Evolutionary conservation across 345 rosid species (phyloP).

Genomic region (Draba incana): DNA sequence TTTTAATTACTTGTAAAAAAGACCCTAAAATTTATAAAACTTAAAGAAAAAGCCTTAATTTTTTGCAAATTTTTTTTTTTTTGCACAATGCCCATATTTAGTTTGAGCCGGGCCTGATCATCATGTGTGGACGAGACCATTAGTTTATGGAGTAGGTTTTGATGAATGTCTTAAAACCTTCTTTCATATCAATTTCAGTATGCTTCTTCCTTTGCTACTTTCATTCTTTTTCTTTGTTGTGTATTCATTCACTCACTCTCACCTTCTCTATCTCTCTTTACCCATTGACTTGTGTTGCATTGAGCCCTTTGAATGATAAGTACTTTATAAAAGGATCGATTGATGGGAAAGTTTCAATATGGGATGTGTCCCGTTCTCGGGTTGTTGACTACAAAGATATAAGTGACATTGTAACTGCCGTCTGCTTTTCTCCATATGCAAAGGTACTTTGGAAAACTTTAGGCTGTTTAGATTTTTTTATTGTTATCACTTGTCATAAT

Average conservation of each 20-base stretch:
- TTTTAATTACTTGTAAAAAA: too few relatives aligned
- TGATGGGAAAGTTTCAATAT: constrained; percentile 78
- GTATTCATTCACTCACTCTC: constrained; percentile 4
- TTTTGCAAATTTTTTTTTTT: too few relatives aligned
- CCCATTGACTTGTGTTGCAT: constrained; percentile 67
- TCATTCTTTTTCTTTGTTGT: not conserved
- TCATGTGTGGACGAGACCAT: constrained; percentile 67
- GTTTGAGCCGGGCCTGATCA: too few relatives aligned
- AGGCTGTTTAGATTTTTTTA: too few relatives aligned
- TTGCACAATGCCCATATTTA: too few relatives aligned
- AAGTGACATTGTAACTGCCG: constrained; percentile 74
- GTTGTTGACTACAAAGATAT: constrained; percentile 65
- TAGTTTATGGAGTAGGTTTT: constrained; percentile 63
- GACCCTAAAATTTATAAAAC: too few relatives aligned
- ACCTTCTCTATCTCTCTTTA: not conserved
- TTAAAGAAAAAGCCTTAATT: too few relatives aligned
- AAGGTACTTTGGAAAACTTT: too few relatives aligned
- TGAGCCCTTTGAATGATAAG: constrained; percentile 61
- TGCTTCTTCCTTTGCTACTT: constrained; percentile 13
- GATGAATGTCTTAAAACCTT: constrained; percentile 55
- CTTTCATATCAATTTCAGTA: constrained; percentile 68
- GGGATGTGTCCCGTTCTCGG: constrained; percentile 58
- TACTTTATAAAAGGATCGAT: constrained; percentile 66
- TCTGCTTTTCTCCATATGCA: constrained; percentile 61
- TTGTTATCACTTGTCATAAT: too few relatives aligned